Percentiles rank a stretch among this genome's conserved stretches.
These are phyloP conservation scores for Neopestalotiopsis sp. DNA, from an alignment of 2,329 filamentous ascomycete species.

Conservation along the genomic window DNA sequence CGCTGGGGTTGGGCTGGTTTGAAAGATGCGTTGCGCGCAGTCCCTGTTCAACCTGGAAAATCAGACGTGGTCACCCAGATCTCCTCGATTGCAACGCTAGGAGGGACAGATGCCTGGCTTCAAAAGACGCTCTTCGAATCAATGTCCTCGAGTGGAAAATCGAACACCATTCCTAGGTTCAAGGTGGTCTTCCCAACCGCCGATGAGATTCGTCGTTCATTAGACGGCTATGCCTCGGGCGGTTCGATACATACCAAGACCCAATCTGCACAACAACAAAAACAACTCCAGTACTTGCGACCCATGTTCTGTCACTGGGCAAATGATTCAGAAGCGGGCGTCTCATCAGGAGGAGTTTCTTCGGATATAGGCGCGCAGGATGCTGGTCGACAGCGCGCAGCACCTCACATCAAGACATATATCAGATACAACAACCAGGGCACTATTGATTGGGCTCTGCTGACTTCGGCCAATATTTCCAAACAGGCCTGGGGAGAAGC, in stretches of 20 bases:
- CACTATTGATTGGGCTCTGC: slow-evolving; percentile 79
- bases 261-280: slow-evolving; percentile 70
- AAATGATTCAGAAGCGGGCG: slow-evolving; percentile 54
- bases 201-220: slow-evolving; percentile 74
- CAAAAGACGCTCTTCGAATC: slow-evolving; percentile 63
- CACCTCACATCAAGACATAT: slow-evolving; percentile 91
- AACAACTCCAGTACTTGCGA: slow-evolving; percentile 74
- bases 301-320: slow-evolving; percentile 80
- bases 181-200: slow-evolving; percentile 82
- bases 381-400: slow-evolving; percentile 70
- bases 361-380: slow-evolving; percentile 38
- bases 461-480: slow-evolving; percentile 91
- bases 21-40: slow-evolving; percentile 58
- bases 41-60: slow-evolving; percentile 50
- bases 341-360: slow-evolving; percentile 19
- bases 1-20: slow-evolving; percentile 81
- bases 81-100: slow-evolving; percentile 83
- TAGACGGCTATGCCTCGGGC: slow-evolving; percentile 81
- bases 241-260: slow-evolving; percentile 83
- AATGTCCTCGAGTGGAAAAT: slow-evolving; percentile 29
- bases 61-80: slow-evolving; percentile 67
- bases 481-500: slow-evolving; percentile 87
- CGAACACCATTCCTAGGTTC: slow-evolving; percentile 52
- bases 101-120: slow-evolving; percentile 74
- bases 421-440: slow-evolving; percentile 61